Base-by-base conservation (phyloP, 768 basidiomycete genomes). In the Lactarius quietus region DNA sequence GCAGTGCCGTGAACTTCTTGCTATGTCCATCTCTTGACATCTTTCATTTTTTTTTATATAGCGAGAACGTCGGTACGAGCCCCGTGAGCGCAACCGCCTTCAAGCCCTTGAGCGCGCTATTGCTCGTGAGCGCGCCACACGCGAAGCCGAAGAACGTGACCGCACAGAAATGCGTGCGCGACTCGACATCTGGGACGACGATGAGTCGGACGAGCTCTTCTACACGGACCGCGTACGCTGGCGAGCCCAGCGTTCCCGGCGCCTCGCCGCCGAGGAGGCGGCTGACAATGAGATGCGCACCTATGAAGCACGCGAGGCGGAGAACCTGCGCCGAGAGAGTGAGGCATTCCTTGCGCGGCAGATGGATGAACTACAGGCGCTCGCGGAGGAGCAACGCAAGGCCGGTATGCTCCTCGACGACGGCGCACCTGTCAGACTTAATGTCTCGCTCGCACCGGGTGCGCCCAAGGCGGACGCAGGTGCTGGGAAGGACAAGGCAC, bases 31-130 rank as follows among this genome's bases (percentile, higher is more conserved):
- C 57, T 43, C 17, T 59, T 51, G 12, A 14, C n/a, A 38, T 38
- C 14, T 38, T 52, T 52, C 48, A 23, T 36, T 23, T 26, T 20
- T 57, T 41, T 15, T 1, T 38, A 10, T 56, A 6, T 62, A 98
- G 94, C 87, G 94, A 54, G 95, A 98, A 74, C 86, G 95, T 9
- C 86, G 92, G n/a, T 95, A 95, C 55, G 96, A 98, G 71, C 87
- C 88, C 12, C 83, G 93, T 63, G 97, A 99, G 75, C 83, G 94
- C 33, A 81, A 86, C 8, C 86, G 95, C 58, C 89, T 96, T 64
- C 83, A 84, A 62, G 80, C 86, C 5, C 79, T 94, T 12, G 92
- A 93, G 70, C 85, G 92, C 4, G 81, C 88, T 0, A 87, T 93
- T 57, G 81, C 85, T 10, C 84, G 91, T 18, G 89, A 93, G 63